Evolutionary conservation across 2,329 filamentous ascomycete genomes (phyloP), one percentile per base, ranked within the genome.

Genomic region (Phyllosticta citriasiana): DNA sequence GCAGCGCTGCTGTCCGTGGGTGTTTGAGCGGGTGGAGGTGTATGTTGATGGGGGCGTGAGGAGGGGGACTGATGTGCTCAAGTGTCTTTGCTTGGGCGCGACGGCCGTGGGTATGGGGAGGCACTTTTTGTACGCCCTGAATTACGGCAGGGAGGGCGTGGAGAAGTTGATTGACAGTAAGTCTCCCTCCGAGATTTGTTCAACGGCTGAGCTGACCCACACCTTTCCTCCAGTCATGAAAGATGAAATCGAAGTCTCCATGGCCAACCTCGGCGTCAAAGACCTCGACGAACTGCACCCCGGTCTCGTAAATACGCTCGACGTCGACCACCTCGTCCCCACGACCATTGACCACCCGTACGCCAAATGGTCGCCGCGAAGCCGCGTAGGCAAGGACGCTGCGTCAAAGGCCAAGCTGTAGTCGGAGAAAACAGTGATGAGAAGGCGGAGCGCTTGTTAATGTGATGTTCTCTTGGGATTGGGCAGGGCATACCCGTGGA

Each of bases 221-320:
- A 22, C 19, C 19, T 22, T 22, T 22, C 19, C 1, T 22, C 19
- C 33, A 67, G 69, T 79, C 26, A 67, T 79, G 52, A 69, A 72
- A 27, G 85, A 88, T 63, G 85, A 88, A 69, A 70, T 88, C 3
- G 80, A 85, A 65, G 86, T 82, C 1, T 84, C 84, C 1, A 88
- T 88, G 85, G 79, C 81, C 26, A 78, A 87, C 69, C 81, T 85
- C 62, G 86, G 86, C 1, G 77, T 88, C 35, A 86, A 83, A 1
- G 79, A 82, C 63, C 72, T 88, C 9, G 78, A 81, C 59, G 78
- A 86, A 67, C 78, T 84, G 4, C 80, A 85, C 64, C 83, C 84
- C 0, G 84, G 84, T 0, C 74, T 86, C 69, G 71, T 88, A 25
- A 85, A 87, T 61, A 76, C 73, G 2, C 64, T 66, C n/a, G 65